Percentiles rank a stretch among this genome's conserved stretches.
These are phyloP conservation scores for Apiosordaria backusii DNA, from an alignment of 495 filamentous ascomycete genomes.

Conservation along the genomic window DNA sequence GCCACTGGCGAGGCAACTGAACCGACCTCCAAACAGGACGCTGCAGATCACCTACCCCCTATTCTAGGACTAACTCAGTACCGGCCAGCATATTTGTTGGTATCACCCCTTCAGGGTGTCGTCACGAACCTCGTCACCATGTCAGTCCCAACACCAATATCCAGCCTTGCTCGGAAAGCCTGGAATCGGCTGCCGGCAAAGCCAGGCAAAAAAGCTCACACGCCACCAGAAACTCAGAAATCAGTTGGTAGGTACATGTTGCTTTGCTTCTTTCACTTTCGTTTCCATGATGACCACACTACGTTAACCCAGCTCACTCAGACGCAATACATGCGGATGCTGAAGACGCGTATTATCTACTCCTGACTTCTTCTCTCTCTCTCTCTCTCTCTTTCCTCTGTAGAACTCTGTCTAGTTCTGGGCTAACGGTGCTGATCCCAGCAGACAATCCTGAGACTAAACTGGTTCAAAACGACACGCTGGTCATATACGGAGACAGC, in stretches of 20 bases:
- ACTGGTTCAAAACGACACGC: slow-evolving; percentile 53
- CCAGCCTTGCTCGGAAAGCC: slow-evolving; percentile 16
- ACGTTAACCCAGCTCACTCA: neutral
- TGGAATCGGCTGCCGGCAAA: slow-evolving; percentile 14
- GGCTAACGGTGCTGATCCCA: neutral
- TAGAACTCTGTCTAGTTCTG: neutral
- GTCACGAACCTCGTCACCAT: slow-evolving; percentile 56
- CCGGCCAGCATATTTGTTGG: slow-evolving; percentile 64
- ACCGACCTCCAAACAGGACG: neutral
- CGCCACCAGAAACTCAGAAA: neutral
- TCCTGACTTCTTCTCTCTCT: neutral
- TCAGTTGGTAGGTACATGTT: neutral
- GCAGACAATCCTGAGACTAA: slow-evolving; percentile 45
- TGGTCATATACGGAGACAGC: slow-evolving; percentile 74
- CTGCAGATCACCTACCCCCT: slow-evolving; percentile 21
- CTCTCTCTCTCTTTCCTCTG: neutral
- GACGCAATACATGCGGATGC: neutral
- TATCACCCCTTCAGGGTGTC: slow-evolving; percentile 74
- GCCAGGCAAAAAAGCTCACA: neutral
- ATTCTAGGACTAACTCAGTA: slow-evolving; percentile 26
- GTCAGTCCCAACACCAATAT: slow-evolving; percentile 38
- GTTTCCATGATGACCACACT: neutral
- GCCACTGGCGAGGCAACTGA: neutral
- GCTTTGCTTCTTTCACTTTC: neutral
- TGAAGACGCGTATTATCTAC: neutral